Base-by-base conservation (phyloP, 257 asterid genomes). In the Solanum megistacrolobum region DNA sequence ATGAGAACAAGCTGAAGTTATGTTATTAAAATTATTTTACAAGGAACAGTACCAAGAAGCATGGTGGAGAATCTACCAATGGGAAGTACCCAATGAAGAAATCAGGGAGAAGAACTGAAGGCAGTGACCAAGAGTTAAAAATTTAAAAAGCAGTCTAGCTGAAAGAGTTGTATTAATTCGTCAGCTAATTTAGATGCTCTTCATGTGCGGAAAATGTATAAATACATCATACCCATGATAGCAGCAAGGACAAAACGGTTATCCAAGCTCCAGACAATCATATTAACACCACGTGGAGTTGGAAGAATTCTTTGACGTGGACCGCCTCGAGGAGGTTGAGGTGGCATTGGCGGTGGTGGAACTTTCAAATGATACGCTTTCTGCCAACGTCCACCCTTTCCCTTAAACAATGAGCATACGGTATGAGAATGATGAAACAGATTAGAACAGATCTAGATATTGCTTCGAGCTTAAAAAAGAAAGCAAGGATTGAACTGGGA, bases 221-320 rank as follows among this genome's bases (percentile, higher is more conserved):
- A 88, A 73, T 69, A 84, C 81, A 86, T 68, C 93, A 83, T 92
- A 97, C 99, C 99, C 99, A 96, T 97, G 60, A 97, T 97, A 92
- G 99, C 99, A 87, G 99, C 99, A 87, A 97, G 99, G 82, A 97
- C 99, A 90, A 95, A 97, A 58, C 99, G 99, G 90, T 97, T 97
- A 91, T 97, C 99, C 89, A 97, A 91, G 89, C 99, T 97, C 99
- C 99, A 97, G 38, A 94, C 95, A 75, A 97, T 95, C 99, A 97
- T 97, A 91, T 97, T 96, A 87, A 97, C 99, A 87, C 99, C 99
- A 85, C 99, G 98, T 71, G 99, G 99, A 71, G 99, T 94, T 84
- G 99, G 99, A 92, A 96, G 95, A 89, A 96, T 89, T 92, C 99
- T 95, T 89, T 96, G 98, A 84, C 99, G 99, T 73, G 99, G 99